phyloP scores from a whole-genome alignment of 345 rosid genomes.

The Durio zibethinus region DNA sequence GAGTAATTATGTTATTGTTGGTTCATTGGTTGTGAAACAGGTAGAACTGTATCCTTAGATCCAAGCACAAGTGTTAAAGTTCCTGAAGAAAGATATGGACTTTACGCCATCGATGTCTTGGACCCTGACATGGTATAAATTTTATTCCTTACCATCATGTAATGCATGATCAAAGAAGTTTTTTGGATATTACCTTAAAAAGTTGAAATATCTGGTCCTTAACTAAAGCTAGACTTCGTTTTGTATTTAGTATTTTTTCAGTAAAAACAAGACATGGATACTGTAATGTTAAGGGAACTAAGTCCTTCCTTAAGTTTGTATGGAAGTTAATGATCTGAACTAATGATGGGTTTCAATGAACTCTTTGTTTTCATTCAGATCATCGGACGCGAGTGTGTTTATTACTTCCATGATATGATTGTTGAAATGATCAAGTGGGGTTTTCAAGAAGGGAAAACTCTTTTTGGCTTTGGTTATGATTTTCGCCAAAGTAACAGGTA shows the following conservation, averaged over 20 bases:
- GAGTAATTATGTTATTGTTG: not conserved
- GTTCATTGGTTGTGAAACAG: constrained; percentile 38
- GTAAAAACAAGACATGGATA: not conserved
- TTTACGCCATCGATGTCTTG: constrained; percentile 77
- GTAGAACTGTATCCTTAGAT: constrained; percentile 68
- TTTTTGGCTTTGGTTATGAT: constrained; percentile 96
- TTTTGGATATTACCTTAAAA: not conserved
- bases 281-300: not conserved
- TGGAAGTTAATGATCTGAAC: not conserved
- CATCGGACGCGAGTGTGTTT: constrained; percentile 77
- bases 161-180: not conserved
- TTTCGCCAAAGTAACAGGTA: constrained; percentile 98
- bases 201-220: too few relatives aligned
- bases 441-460: constrained; percentile 87
- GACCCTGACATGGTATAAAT: constrained; percentile 89
- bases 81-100: constrained; percentile 89
- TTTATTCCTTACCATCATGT: not conserved
- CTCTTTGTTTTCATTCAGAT: constrained; percentile 39
- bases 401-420: constrained; percentile 93
- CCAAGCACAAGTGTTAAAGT: constrained; percentile 59
- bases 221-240: not conserved
- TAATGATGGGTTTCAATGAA: constrained; percentile 8
- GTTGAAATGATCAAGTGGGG: constrained; percentile 93
- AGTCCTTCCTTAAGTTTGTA: not conserved
- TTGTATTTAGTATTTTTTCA: not conserved